Evolutionary conservation across 768 basidiomycete species (phyloP), one percentile per base, ranked within the genome.

Genomic region (Dictyophora rubrovolvata): DNA sequence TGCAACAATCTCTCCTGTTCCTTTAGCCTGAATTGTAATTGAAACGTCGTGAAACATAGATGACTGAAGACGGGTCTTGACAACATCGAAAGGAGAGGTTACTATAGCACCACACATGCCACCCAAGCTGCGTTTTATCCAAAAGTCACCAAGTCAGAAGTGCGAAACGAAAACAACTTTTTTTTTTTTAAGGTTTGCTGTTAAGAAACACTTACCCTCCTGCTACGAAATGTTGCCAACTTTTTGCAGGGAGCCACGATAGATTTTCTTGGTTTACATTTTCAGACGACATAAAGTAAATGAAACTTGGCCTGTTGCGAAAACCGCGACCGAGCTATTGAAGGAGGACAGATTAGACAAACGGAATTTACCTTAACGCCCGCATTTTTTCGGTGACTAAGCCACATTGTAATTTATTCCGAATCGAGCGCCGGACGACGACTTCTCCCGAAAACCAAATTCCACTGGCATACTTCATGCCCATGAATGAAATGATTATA

Each of bases 51-150:
- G 71, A 68, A 93, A 96, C 20, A 97, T 74, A 71, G 85, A 85
- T 1, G 93, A 95, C 73, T 99, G 96, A 7, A 98, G 76, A 3
- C 96, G 86, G 48, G 96, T 99, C 75, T 97, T 98, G 62, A 98
- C 93, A 34, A 99, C 93, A 71, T 99, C 96, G 66, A 99, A 95
- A 0, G 96, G 95, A 48, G 92, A 93, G 0, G 96, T 99, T 2
- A 97, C 86, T 60, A 96, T 87, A 17, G 93, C 93, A 35, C 95
- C 96, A 67, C 91, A 91, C 93, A 98, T 95, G 46, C 94, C 96
- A 22, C 95, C 96, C 17, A 97, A 75, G 20, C 95, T 97, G 57
- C 17, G 54, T 37, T 28, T 16, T 21, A 7, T 59, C 11, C 4
- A 62, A n/a, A 60, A 62, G 28, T 49, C 62, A 64, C 48, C 48